Evolutionary conservation across 1,284 basidiomycete species (phyloP), one percentile per base, ranked within the genome.

Genomic region (Rhodotorula sp.): DNA sequence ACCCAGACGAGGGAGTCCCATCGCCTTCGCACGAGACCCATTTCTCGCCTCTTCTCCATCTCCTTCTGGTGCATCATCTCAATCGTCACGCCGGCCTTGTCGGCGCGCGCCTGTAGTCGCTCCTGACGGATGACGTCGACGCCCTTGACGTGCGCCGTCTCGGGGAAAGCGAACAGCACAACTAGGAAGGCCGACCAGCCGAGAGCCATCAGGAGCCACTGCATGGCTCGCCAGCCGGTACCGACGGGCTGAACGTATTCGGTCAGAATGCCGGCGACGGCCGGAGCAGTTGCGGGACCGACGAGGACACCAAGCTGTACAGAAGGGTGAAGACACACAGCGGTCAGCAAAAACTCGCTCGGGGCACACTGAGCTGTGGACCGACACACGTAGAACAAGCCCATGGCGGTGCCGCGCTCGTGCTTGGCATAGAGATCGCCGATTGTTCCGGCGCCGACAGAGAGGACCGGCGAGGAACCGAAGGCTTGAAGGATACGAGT

Each of bases 181-280:
- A 85, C 77, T 0, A 85, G 42, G 46, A 87, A 82, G 1, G 85
- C 83, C 5, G 85, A 68, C 0, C 85, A 72, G 7, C 85, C 85
- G 49, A 83, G 79, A 0, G 83, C 77, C 57, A 61, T 62, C 4
- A 91, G 72, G 0, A 81, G 77, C 48, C 81, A 81, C 80, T 92
- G 90, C 79, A 89, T 87, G 3, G 85, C 78, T 4, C 90, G 85
- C 91, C 91, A 92, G 0, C 89, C 70, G 0, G 59, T n/a, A 1
- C 66, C 66, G 7, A 25, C 3, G 25, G 59, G 64, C 3, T 14
- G 27, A 19, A 82, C 82, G 74, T 83, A 83, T 68, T 83, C 77
- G 7, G 81, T 81, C 41, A 84, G 80, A 25, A 83, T 55, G 12
- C 82, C 82, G 2, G 80, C 83, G 16, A 83, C 72, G 16, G 81